phyloP scores from a whole-genome alignment of 495 filamentous ascomycete species.

The Hamigera avellanea region DNA sequence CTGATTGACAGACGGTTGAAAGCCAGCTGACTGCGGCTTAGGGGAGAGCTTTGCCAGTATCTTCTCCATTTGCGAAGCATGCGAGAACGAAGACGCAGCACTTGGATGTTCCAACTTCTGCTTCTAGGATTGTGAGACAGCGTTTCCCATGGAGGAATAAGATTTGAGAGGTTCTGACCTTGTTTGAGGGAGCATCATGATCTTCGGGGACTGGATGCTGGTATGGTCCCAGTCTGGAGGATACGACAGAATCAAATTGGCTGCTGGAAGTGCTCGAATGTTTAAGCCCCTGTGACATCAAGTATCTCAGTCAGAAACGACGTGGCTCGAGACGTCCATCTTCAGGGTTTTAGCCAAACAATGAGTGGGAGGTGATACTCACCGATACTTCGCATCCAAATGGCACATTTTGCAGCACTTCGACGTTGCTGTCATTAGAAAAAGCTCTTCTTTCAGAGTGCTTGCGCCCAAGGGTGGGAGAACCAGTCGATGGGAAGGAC shows the following conservation, averaged over 20 bases:
- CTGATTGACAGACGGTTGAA: constrained; percentile 11
- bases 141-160: not conserved
- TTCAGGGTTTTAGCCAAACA: not conserved
- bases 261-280: constrained; percentile 16
- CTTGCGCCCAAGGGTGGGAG: constrained; percentile 13
- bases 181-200: constrained; percentile 15
- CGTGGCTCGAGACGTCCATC: not conserved
- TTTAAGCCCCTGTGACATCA: constrained; percentile 13
- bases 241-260: constrained; percentile 21
- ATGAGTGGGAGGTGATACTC: constrained; percentile 4
- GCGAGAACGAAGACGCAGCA: constrained; percentile 10
- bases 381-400: constrained; percentile 20
- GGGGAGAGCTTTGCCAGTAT: constrained; percentile 26
- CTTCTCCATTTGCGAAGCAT: constrained; percentile 25
- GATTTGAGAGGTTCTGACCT: constrained; percentile 17
- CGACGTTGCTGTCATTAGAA: constrained; percentile 8
- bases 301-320: not conserved
- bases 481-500: constrained; percentile 16
- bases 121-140: constrained; percentile 40
- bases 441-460: constrained; percentile 8
- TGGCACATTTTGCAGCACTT: constrained; percentile 6
- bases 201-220: constrained; percentile 11
- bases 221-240: constrained; percentile 29
- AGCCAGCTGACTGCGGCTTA: constrained; percentile 11
- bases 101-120: constrained; percentile 35